phyloP scores from a whole-genome alignment of 2,329 filamentous ascomycete species.

The Truncatella angustata region DNA sequence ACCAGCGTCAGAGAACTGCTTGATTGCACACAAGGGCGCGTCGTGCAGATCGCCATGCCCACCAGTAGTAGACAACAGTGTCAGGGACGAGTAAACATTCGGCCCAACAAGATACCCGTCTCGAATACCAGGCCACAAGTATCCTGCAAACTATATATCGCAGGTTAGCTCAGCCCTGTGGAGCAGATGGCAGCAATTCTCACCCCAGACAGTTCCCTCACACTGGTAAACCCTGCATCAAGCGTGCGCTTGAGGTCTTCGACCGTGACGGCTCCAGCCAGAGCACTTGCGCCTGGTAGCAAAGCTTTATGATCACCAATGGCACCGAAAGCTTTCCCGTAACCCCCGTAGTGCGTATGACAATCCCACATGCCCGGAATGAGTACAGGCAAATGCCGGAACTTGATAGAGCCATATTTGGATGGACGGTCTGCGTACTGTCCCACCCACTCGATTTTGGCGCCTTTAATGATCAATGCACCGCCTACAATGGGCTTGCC shows the following conservation, averaged over 20 bases:
- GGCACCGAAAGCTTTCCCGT: constrained; percentile 18
- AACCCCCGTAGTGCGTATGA: constrained; percentile 47
- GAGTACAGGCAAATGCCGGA: constrained; percentile 37
- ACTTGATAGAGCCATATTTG: constrained; percentile 27
- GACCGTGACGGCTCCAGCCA: constrained; percentile 39
- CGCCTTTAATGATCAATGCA: constrained; percentile 36
- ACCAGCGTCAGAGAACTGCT: constrained; percentile 29
- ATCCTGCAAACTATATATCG: constrained; percentile 33
- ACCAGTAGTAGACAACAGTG: constrained; percentile 43
- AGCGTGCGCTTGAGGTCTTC: constrained; percentile 39
- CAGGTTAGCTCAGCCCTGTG: not conserved
- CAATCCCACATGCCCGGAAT: constrained; percentile 55
- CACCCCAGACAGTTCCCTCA: constrained; percentile 45
- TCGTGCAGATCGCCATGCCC: constrained; percentile 46
- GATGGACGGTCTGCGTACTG: constrained; percentile 25
- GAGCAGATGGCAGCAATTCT: no score
- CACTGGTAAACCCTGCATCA: constrained; percentile 48
- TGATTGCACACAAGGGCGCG: constrained; percentile 32
- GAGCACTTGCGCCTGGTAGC: constrained; percentile 21
- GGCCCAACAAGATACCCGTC: constrained; percentile 44
- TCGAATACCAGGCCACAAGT: constrained; percentile 39
- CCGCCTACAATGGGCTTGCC: constrained; percentile 38
- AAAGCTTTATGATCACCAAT: constrained; percentile 20
- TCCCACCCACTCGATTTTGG: constrained; percentile 40
- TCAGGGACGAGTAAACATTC: constrained; percentile 46